Percentiles rank a stretch among this genome's conserved stretches.
These are phyloP conservation scores for Penicillium paradoxum DNA, from an alignment of 495 filamentous ascomycete species.

Conservation along the genomic window DNA sequence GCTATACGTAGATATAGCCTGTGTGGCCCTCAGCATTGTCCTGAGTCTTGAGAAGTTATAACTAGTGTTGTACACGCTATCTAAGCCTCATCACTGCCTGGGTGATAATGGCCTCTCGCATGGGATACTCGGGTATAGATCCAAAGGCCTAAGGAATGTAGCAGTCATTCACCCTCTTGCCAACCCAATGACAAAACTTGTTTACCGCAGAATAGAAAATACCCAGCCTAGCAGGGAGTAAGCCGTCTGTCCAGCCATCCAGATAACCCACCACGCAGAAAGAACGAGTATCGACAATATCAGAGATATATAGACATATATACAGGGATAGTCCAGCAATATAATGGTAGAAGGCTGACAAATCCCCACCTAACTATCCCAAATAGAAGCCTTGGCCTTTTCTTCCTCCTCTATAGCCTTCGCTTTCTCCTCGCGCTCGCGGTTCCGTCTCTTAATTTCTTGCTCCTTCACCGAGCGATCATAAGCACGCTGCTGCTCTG, in stretches of 20 bases:
- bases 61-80: too few relatives aligned
- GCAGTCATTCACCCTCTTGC: too few relatives aligned
- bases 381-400: slow-evolving; percentile 67
- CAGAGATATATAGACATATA: slow-evolving; percentile 6
- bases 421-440: slow-evolving; percentile 61
- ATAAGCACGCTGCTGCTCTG: slow-evolving; percentile 84
- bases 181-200: too few relatives aligned
- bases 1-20: neutral
- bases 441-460: slow-evolving; percentile 72
- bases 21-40: neutral
- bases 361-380: slow-evolving; percentile 61
- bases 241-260: neutral
- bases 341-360: neutral
- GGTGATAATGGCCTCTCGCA: too few relatives aligned
- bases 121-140: too few relatives aligned
- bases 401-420: slow-evolving; percentile 63
- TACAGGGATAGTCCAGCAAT: slow-evolving; percentile 7
- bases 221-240: neutral
- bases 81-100: too few relatives aligned
- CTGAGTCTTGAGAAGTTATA: neutral
- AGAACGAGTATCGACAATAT: neutral
- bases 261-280: neutral
- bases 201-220: too few relatives aligned
- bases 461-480: slow-evolving; percentile 79
- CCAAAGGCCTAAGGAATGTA: too few relatives aligned